phyloP scores from a whole-genome alignment of 768 basidiomycete genomes.

The Hydnomerulius pinastri region DNA sequence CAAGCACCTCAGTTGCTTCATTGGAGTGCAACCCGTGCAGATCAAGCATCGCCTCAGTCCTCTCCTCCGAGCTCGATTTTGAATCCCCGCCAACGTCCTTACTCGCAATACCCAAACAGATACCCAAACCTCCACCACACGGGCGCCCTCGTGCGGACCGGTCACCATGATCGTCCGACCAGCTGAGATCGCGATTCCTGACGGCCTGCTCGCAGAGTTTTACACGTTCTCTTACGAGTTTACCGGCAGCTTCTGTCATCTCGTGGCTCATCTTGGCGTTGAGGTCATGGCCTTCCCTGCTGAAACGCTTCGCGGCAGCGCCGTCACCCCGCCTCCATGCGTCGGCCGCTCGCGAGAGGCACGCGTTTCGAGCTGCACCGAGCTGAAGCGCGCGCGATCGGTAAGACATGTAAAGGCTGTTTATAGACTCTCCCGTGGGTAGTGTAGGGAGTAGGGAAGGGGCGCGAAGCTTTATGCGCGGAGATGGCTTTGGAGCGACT shows the following conservation, averaged over 20 bases:
- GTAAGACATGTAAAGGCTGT: conserved; percentile 84
- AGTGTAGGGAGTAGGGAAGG: conserved; percentile 87
- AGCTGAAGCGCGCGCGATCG: conserved; percentile 87
- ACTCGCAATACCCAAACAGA: conserved; percentile 83
- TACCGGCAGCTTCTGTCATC: conserved; percentile 82
- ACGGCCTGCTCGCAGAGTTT: conserved; percentile 77
- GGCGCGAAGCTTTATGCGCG: conserved; percentile 80
- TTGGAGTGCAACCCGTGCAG: conserved; percentile 92
- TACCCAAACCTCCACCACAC: conserved; percentile 82
- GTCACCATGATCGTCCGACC: conserved; percentile 87
- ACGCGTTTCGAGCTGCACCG: conserved; percentile 92
- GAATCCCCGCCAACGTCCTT: conserved; percentile 52
- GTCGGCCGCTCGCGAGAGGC: conserved; percentile 91
- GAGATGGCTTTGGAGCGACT: conserved; percentile 79
- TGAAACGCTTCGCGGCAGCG: conserved; percentile 92
- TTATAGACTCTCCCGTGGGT: conserved; percentile 80
- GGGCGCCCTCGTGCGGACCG: conserved; percentile 69
- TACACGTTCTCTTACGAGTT: conserved; percentile 82
- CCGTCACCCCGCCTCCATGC: conserved; percentile 96
- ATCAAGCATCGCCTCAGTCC: conserved; percentile 86
- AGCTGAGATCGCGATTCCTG: conserved; percentile 62
- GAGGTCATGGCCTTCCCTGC: conserved; percentile 89
- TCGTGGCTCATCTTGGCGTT: conserved; percentile 90
- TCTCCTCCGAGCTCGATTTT: conserved; percentile 76
- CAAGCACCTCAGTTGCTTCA: conserved; percentile 89